Evolutionary conservation across 2,329 filamentous ascomycete genomes (phyloP), one percentile per base, ranked within the genome.

Genomic region (Scolecobasidium constrictum): DNA sequence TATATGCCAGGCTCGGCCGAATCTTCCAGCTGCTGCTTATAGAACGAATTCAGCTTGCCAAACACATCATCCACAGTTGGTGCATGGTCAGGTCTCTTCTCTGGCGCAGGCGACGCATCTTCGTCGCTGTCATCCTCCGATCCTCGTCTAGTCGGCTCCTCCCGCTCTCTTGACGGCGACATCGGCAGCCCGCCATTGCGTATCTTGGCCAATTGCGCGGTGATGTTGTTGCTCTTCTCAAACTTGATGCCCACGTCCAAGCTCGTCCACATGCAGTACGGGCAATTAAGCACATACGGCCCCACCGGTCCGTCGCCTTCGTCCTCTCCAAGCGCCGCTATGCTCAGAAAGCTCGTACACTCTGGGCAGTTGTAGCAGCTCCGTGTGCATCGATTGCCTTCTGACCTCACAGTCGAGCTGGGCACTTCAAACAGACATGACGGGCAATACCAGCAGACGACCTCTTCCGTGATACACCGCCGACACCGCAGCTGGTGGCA

Each of bases 351-450:
- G 0, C 86, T 79, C 20, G 85, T 79, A 61, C 92, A 98, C 49
- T 88, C 70, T 0, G 92, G 92, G 53, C 92, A 98, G 58, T 93
- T 86, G 67, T 92, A 96, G 63, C 92, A 98, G 58, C 88, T 95
- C 50, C 92, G 75, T 15, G 86, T 90, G 59, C 92, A 95, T 57
- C 87, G 90, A 63, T 94, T 95, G 35, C 88, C 88, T 56, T 98
- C 92, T 53, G 81, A 85, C 63, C 90, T 87, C 36, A 96, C 77
- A 56, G 86, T 87, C 56, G 86, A 94, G 60, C 84, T 94, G 4
- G 90, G 87, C 22, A 94, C 90, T 63, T 98, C 92, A 56, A 98
- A 96, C 45, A 98, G 66, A 59, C 92, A 98, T 59, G 79, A 90
- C 4, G 92, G 92, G 56, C 92, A 98, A 63, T 86, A 98, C 72